A percentile compares a stretch with the other conserved stretches of the same genome.
phyloP scores from a whole-genome alignment of 2,329 filamentous ascomycete genomes.

The Alternaria sp. region DNA sequence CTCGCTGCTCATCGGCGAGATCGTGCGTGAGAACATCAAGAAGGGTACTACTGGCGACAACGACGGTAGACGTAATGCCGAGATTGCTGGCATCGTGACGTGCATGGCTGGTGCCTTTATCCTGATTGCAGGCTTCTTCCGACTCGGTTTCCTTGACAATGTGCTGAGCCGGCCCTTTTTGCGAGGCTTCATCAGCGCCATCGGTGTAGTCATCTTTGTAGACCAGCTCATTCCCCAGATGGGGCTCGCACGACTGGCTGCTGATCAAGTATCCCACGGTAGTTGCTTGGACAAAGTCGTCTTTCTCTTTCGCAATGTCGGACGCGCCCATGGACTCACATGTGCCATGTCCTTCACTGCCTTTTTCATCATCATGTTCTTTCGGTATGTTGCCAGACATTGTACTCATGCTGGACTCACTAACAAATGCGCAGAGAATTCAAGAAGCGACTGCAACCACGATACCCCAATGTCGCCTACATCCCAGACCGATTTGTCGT shows the following conservation, averaged over 20 bases:
- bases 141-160: conserved; percentile 91
- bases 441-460: conserved; percentile 80
- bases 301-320: conserved; percentile 74
- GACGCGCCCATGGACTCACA: conserved; percentile 75
- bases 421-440: conserved; percentile 64
- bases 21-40: conserved; percentile 79
- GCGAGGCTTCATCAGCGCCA: conserved; percentile 94
- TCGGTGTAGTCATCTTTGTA: conserved; percentile 94
- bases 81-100: conserved; percentile 85
- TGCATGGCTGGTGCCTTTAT: conserved; percentile 88
- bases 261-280: conserved; percentile 76
- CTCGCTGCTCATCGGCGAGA: conserved; percentile 85
- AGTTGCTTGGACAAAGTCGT: conserved; percentile 85
- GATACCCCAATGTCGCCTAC: conserved; percentile 81
- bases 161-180: conserved; percentile 92
- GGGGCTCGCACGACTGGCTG: conserved; percentile 73
- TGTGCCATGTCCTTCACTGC: conserved; percentile 77
- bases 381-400: conserved; percentile 63
- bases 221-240: conserved; percentile 93
- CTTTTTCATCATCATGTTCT: conserved; percentile 89
- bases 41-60: conserved; percentile 69
- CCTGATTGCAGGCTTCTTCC: conserved; percentile 81
- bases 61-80: conserved; percentile 74
- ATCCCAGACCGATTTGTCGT: conserved; percentile 90
- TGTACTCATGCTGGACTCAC: not conserved